A percentile compares a stretch with the other conserved stretches of the same genome.
phyloP scores from a whole-genome alignment of 2,329 filamentous ascomycete species.

The Sarocladium strictum region DNA sequence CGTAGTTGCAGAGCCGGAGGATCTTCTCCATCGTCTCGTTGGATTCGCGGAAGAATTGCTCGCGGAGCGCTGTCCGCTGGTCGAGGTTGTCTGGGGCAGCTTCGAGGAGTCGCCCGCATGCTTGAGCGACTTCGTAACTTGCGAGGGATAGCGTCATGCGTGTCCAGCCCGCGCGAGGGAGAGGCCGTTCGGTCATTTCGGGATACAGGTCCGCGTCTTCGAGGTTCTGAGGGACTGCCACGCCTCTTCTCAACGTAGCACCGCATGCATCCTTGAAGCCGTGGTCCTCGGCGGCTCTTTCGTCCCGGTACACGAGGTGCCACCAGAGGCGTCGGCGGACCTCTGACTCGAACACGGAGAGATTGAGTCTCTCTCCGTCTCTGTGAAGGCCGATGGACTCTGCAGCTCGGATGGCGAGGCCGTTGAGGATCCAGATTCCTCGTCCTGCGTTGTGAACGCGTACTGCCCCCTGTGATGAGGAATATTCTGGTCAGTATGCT shows the following conservation, averaged over 20 bases:
- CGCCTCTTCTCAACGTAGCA: constrained; percentile 25
- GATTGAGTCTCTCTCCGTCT: constrained; percentile 30
- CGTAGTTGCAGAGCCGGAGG: constrained; percentile 39
- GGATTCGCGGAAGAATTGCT: constrained; percentile 13
- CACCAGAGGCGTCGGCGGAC: constrained; percentile 57
- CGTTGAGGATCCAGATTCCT: constrained; percentile 35
- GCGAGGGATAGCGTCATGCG: constrained; percentile 51
- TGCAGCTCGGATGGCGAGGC: constrained; percentile 35
- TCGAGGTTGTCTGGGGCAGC: constrained; percentile 31
- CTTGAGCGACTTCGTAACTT: constrained; percentile 40
- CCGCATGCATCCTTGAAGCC: constrained; percentile 34
- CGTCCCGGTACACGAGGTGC: constrained; percentile 57
- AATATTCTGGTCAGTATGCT: too few species aligned
- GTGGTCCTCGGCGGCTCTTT: constrained; percentile 47
- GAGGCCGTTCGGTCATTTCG: constrained; percentile 39
- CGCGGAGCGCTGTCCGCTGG: constrained; percentile 38
- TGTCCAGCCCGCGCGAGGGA: constrained; percentile 45
- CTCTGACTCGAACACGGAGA: constrained; percentile 48
- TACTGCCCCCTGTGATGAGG: constrained; percentile 26
- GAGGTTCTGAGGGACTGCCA: constrained; percentile 49
- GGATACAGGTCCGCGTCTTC: constrained; percentile 47
- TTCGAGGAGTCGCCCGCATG: constrained; percentile 19
- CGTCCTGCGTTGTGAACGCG: constrained; percentile 30
- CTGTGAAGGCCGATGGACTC: constrained; percentile 37
- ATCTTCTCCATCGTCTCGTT: background rate